Evolutionary conservation across 768 basidiomycete species (phyloP).

Genomic region (Suillus hirtellus): DNA sequence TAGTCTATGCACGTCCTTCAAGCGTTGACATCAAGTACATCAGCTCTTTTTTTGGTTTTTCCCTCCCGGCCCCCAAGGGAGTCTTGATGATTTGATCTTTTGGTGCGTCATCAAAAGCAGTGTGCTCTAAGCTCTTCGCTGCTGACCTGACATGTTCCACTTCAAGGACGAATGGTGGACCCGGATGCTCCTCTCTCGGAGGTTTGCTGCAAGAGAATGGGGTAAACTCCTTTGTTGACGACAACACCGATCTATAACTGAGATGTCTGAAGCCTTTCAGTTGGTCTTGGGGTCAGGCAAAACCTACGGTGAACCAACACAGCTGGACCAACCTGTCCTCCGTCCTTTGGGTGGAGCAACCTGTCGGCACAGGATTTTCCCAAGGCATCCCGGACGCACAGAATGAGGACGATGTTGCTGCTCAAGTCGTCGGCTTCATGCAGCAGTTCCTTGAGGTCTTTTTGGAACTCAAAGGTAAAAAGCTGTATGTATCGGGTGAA

Average conservation of each 20-base stretch:
- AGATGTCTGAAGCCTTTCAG: background rate
- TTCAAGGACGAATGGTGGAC: background rate
- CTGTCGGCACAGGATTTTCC: background rate
- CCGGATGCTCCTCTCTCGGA: background rate
- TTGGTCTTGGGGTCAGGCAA: background rate
- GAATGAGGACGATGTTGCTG: background rate
- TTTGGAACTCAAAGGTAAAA: background rate
- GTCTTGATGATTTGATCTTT: background rate
- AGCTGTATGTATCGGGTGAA: background rate
- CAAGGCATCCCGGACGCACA: background rate
- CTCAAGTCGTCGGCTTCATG: background rate
- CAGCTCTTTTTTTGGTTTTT: conserved; percentile 84
- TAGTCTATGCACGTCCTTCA: background rate
- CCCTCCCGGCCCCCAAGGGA: conserved; percentile 73
- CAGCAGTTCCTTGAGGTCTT: background rate
- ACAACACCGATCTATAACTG: background rate
- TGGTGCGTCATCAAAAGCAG: background rate
- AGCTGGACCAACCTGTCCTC: background rate
- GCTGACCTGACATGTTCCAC: background rate
- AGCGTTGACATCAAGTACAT: background rate
- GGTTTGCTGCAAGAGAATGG: background rate
- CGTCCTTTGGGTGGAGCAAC: background rate
- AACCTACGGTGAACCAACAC: background rate
- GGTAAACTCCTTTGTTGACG: background rate
- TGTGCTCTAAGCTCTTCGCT: background rate